A percentile compares a stretch with the other conserved stretches of the same genome.
Conservation (phyloP, 495 filamentous ascomycete species). For the Trichoderma virens region DNA sequence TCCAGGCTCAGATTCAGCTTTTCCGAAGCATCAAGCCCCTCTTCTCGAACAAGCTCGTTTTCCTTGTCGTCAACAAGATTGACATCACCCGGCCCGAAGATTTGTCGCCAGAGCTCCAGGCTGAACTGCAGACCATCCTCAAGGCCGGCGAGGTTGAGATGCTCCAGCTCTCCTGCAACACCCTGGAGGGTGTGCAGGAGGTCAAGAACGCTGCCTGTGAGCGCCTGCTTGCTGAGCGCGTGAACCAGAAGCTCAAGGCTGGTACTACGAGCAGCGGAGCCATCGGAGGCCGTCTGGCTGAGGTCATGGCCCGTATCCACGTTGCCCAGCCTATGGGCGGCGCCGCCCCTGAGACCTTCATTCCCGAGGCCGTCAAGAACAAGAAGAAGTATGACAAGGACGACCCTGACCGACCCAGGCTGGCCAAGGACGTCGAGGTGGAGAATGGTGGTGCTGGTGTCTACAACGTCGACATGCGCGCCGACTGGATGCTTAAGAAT, state of each 20-base stretch:
- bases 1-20: slow-evolving; percentile 80
- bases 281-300: slow-evolving; percentile 68
- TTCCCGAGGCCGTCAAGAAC: slow-evolving; percentile 74
- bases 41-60: slow-evolving; percentile 95
- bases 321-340: slow-evolving; percentile 88
- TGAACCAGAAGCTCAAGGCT: slow-evolving; percentile 90
- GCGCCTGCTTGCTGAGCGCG: slow-evolving; percentile 80
- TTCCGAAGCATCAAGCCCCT: slow-evolving; percentile 94
- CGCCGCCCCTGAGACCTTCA: slow-evolving; percentile 67
- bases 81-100: slow-evolving; percentile 85
- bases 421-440: slow-evolving; percentile 84
- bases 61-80: slow-evolving; percentile 96
- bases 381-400: slow-evolving; percentile 83
- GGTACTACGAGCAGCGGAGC: slow-evolving; percentile 67
- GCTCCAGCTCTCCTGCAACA: slow-evolving; percentile 87
- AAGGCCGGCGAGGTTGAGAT: slow-evolving; percentile 85
- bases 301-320: slow-evolving; percentile 89
- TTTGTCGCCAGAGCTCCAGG: slow-evolving; percentile 70
- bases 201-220: slow-evolving; percentile 96
- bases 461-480: slow-evolving; percentile 83
- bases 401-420: slow-evolving; percentile 68
- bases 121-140: slow-evolving; percentile 67
- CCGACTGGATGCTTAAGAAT: slow-evolving; percentile 76
- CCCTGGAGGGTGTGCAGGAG: slow-evolving; percentile 83
- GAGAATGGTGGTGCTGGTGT: slow-evolving; percentile 93